Evolutionary conservation across 768 basidiomycete genomes (phyloP).

Genomic region (Dioszegia hungarica): DNA sequence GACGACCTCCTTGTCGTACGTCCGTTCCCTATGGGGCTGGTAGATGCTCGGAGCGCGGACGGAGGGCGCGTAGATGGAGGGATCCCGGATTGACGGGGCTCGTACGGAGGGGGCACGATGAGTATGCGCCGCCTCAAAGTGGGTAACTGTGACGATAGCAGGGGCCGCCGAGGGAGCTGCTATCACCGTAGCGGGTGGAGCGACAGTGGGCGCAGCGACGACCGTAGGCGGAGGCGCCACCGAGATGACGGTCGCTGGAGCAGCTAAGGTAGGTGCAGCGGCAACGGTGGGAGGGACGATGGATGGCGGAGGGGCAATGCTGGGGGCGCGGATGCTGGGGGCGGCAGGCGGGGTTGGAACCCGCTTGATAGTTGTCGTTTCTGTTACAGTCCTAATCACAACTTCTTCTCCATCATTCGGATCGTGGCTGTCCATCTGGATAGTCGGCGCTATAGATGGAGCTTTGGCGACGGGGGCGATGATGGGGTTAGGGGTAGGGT

Average conservation of each 20-base stretch:
- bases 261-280: background rate
- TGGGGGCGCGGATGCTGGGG: background rate
- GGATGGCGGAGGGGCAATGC: background rate
- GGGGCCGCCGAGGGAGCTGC: too few relatives aligned
- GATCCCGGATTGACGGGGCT: background rate
- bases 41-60: background rate
- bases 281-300: background rate
- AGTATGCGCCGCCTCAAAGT: too few relatives aligned
- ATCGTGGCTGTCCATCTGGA: background rate
- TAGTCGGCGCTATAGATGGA: background rate
- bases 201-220: background rate
- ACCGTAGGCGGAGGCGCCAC: background rate
- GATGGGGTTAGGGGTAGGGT: background rate
- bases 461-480: background rate
- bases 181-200: too few relatives aligned
- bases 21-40: background rate
- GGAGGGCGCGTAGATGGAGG: slow-evolving; percentile 2
- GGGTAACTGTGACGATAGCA: background rate
- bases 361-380: slow-evolving; percentile 1
- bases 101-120: background rate
- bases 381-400: slow-evolving; percentile 6
- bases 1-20: slow-evolving; percentile 5
- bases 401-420: slow-evolving; percentile 5
- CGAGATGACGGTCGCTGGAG: background rate
- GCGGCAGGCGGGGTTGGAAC: background rate